These are phyloP conservation scores for Cyclaneusma minus DNA, from an alignment of 2,329 filamentous ascomycete genomes.

Conservation along the genomic window DNA sequence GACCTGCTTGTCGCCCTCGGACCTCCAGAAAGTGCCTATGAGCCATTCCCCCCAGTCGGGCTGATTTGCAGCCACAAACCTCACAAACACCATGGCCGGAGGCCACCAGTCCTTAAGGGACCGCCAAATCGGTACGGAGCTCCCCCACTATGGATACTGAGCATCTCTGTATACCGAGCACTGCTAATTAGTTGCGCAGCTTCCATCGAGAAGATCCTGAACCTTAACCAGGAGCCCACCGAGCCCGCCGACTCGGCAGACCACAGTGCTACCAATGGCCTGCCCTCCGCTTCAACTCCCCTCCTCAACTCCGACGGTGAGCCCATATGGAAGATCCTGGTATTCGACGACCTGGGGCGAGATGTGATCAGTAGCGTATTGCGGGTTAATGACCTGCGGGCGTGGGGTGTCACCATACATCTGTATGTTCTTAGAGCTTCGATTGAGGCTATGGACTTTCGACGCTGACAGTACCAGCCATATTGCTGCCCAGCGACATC, in stretches of 20 bases:
- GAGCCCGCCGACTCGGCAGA: constrained; percentile 43
- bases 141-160: constrained; percentile 8
- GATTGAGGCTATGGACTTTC: constrained; percentile 5
- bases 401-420: constrained; percentile 93
- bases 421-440: constrained; percentile 39
- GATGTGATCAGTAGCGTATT: constrained; percentile 96
- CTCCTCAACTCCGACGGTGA: constrained; percentile 78
- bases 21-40: no score
- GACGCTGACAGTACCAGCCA: constrained; percentile 38
- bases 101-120: constrained; percentile 46
- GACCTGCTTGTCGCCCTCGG: no score
- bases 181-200: constrained; percentile 31
- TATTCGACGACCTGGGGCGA: constrained; percentile 81
- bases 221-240: constrained; percentile 63
- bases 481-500: constrained; percentile 65
- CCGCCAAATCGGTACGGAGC: constrained; percentile 50
- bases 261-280: constrained; percentile 39
- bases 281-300: constrained; percentile 54
- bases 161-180: no score
- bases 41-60: constrained; percentile 10
- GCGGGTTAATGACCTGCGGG: constrained; percentile 79
- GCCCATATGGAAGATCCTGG: constrained; percentile 93
- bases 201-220: constrained; percentile 89
- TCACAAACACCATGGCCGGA: constrained; percentile 34
- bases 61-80: constrained; percentile 16